These are phyloP conservation scores for Typha latifolia DNA, from an alignment of 176 grass and related monocot genomes.

Conservation along the genomic window DNA sequence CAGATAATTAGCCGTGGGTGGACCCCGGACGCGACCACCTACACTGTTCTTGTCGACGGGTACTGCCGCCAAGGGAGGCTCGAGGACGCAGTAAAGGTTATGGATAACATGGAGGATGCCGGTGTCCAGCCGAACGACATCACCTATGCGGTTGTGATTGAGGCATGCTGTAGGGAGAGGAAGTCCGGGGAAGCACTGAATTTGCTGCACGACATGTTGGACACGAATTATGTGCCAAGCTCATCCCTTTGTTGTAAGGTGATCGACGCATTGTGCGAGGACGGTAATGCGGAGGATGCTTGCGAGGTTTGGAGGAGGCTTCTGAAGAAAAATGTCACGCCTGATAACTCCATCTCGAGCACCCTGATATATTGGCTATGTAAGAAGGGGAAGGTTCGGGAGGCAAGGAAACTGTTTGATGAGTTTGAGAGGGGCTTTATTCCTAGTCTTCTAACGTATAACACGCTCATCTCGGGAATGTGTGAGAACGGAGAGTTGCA, in stretches of 20 bases:
- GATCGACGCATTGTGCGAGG: constrained; percentile 52
- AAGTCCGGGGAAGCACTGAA: constrained; percentile 40
- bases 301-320: constrained; percentile 45
- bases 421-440: constrained; percentile 41
- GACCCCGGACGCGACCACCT: constrained; percentile 45
- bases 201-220: constrained; percentile 53
- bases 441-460: constrained; percentile 54
- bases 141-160: constrained; percentile 60
- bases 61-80: constrained; percentile 33
- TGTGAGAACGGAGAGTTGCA: constrained; percentile 63
- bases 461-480: constrained; percentile 54
- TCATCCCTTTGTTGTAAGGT: constrained; percentile 55
- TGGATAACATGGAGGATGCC: constrained; percentile 67
- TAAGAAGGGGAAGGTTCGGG: constrained; percentile 48
- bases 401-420: constrained; percentile 57
- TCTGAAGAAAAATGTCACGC: constrained; percentile 55
- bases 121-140: constrained; percentile 45
- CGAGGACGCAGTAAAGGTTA: constrained; percentile 51
- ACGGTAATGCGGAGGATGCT: constrained; percentile 43
- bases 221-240: constrained; percentile 23
- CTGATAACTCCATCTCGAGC: constrained; percentile 36
- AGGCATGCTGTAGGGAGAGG: constrained; percentile 37
- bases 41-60: constrained; percentile 56
- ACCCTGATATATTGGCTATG: constrained; percentile 71
- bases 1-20: constrained; percentile 32